Base-by-base conservation (phyloP, 1,284 basidiomycete species). In the Coriolopsis trogii region DNA sequence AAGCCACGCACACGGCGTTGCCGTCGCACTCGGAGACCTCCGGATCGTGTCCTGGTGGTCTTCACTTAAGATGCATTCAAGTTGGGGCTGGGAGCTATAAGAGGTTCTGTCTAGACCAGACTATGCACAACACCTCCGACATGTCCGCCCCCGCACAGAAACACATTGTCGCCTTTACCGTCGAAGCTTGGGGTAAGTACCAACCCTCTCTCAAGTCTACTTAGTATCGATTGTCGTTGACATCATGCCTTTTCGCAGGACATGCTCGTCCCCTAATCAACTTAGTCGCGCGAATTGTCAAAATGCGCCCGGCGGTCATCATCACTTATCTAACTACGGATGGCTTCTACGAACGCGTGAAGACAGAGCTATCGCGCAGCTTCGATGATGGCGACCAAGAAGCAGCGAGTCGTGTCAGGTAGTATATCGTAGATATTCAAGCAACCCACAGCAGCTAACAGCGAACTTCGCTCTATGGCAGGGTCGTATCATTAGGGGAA, bases 321-420 rank as follows among this genome's bases (percentile, higher is more conserved):
- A 48, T 57, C 7, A 57, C 55, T 8, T 28, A 53, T 13, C 23
- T 57, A n/a, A 43, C 45, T 4, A 46, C 36, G 6, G 25, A 40
- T 18, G 30, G 20, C 16, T 38, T 53, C 26, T 57, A 41, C 23
- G 44, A 47, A 3, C 43, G 51, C 28, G 24, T 41, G 13, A 38
- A 15, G 7, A 45, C 28, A 3, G 55, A 57, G 25, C 31, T 53
- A 0, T 20, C 48, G 28, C 55, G 55, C 15, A 51, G 33, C 44
- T 57, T 57, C 25, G 49, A 41, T 2, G 15, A 30, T 2, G 44
- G 36, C 13, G 50, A 53, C 6, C 38, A 49, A 30, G 40, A 42
- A 0, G 16, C 13, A 13, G 31, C 29, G 1, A 18, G 21, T 2
- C 41, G 46, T 10, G 20, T 56, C 21, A 52, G 55, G 55, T 49